Conservation (phyloP, 345 rosid genomes). For the Brassica rapa region DNA sequence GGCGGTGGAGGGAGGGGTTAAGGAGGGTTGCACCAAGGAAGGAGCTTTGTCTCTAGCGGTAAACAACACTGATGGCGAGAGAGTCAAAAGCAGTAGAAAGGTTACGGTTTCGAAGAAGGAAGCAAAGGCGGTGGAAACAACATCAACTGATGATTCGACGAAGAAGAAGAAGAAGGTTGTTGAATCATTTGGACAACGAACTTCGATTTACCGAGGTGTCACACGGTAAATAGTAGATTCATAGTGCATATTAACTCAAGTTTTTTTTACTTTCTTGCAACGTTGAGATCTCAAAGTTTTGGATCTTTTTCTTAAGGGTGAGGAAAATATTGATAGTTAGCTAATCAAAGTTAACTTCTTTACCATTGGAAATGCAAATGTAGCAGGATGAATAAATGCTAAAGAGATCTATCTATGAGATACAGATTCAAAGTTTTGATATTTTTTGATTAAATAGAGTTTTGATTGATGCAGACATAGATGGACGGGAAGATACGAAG, state of each 20-base stretch:
- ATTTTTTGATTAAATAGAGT: not conserved
- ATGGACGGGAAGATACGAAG: conserved; percentile 98
- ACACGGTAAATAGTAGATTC: conserved; percentile 52
- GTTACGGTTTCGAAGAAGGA: conserved; percentile 9
- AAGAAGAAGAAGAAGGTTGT: conserved; percentile 49
- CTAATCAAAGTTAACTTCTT: not conserved
- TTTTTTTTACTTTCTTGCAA: not conserved
- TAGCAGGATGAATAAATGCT: not conserved
- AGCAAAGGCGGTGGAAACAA: conserved; percentile 39
- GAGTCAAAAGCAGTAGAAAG: not conserved
- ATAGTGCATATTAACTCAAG: not conserved
- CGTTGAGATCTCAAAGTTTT: conserved; percentile 11
- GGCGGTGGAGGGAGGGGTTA: not conserved
- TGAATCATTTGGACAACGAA: conserved; percentile 82
- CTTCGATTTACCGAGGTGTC: conserved; percentile 96
- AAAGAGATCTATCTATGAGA: not conserved
- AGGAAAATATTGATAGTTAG: not conserved
- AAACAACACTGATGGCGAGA: conserved; percentile 15
- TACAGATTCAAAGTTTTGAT: not conserved
- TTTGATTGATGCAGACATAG: conserved; percentile 58
- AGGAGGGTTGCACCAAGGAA: conserved; percentile 35
- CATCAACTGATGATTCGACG: conserved; percentile 41
- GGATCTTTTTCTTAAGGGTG: not conserved
- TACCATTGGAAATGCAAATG: not conserved
- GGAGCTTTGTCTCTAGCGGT: conserved; percentile 65